Base-by-base conservation (phyloP, 2,329 filamentous ascomycete genomes). In the Diaporthe sp. region DNA sequence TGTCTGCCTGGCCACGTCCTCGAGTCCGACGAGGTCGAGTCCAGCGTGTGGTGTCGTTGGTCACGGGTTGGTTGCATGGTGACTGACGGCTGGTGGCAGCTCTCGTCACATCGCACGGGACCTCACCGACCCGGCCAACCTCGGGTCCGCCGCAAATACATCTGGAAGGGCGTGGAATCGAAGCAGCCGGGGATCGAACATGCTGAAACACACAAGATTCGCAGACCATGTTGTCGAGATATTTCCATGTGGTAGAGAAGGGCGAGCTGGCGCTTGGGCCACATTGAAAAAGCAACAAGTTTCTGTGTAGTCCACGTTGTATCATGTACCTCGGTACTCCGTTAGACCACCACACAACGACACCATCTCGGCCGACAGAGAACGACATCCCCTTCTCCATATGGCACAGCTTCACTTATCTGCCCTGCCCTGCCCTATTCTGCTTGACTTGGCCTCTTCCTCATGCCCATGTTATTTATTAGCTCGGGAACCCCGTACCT, bases 11-110 rank as follows among this genome's bases (percentile, higher is more conserved):
- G 65, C 65, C 65, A 70, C 34, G n/a, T n/a, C 15, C 31, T 55
- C 31, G 47, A 53, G 47, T 61, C 57, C 31, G 44, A n/a, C 57
- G 71, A 51, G 55, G 42, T 61, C 71, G 71, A 63, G 47, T 73
- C 58, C 37, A 42, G 34, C 20, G 20, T 39, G 53, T 51, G 53
- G 28, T 51, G 71, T 55, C 34, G 57, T 25, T 63, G 44, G 71
- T 42, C 15, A 34, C 15, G 22, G 42, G 65, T 25, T 67, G 63
- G 65, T 39, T 55, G 65, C 65, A 55, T 53, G 34, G 34, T 28
- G 49, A 55, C 17, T 8, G 37, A 63, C 71, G 71, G 71, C 58
- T 73, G 60, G 57, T 44, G 25, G 71, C 71, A 63, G 58, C 47
- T 44, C 37, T 73, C 31, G 58, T 42, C 58, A 67, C 71, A 49